Evolutionary conservation across 768 basidiomycete genomes (phyloP), one percentile per base, ranked within the genome.

Genomic region (Boletus eberwhitei): DNA sequence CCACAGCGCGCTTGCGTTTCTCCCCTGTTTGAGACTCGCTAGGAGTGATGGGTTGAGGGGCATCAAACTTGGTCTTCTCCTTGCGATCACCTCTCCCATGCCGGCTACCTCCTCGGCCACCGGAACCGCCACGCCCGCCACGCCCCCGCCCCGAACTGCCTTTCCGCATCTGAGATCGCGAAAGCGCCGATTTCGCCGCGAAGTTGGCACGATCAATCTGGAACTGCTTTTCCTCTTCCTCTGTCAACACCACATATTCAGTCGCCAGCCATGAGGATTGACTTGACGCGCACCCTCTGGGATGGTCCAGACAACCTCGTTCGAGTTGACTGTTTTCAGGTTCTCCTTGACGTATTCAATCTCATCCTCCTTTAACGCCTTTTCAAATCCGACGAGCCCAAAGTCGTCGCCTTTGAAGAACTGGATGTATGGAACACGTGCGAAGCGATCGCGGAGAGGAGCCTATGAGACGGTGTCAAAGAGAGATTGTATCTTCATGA

Each of bases 1-100:
- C 89, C 0, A 88, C 76, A 1, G 79, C 84, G 37, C 87, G 81
- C 68, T 90, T 92, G 55, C 89, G 76, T 74, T 92, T 92, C 59
- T 87, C 87, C 29, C 87, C 88, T 2, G 74, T 68, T 54, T 75
- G 74, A 39, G 81, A 82, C 8, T 74, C 79, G 5, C 66, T 74
- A 12, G 61, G 63, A 3, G 63, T 56, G 19, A 66, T 48, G 5
- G 46, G 59, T 12, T 72, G 61, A 12, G 57, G 55, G 5, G 58
- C 64, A 11, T 54, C 59, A 2, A 42, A 14, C 4, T 50, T 62
- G 17, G 54, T 57, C 21, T 56, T 59, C 35, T 48, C 46, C 41
- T 53, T 67, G 16, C 64, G 57, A 41, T 59, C 65, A 16, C 68
- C 61, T 38, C 70, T 64, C 0, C 65, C 57, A 8, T 71, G 65